phyloP scores from a whole-genome alignment of 768 basidiomycete genomes.

The Dentipellis fragilis region DNA sequence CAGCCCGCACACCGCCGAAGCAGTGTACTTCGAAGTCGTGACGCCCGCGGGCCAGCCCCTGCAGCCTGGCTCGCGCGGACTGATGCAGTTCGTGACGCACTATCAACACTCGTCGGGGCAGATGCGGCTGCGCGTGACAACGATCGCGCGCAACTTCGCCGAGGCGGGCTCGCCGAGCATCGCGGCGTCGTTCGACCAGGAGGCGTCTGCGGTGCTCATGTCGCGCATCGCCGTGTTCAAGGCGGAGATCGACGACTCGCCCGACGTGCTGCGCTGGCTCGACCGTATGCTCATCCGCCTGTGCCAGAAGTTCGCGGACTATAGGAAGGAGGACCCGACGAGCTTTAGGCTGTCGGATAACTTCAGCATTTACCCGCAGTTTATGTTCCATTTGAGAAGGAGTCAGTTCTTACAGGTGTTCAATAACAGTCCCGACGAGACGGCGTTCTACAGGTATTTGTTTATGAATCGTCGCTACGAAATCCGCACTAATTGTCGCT shows the following conservation, averaged over 20 bases:
- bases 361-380: slow-evolving; percentile 98
- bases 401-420: slow-evolving; percentile 99
- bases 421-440: slow-evolving; percentile 99
- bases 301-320: slow-evolving; percentile 99
- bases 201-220: slow-evolving; percentile 96
- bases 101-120: slow-evolving; percentile 98
- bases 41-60: slow-evolving; percentile 93
- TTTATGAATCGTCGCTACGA: neutral
- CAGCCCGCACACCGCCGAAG: slow-evolving; percentile 78
- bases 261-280: slow-evolving; percentile 93
- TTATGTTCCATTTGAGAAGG: slow-evolving; percentile 98
- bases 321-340: slow-evolving; percentile 92
- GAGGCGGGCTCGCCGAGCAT: slow-evolving; percentile 94
- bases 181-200: slow-evolving; percentile 93
- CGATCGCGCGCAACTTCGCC: slow-evolving; percentile 94
- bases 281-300: slow-evolving; percentile 97
- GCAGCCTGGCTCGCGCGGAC: slow-evolving; percentile 80
- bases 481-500: slow-evolving; percentile 28
- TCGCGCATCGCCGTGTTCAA: slow-evolving; percentile 98
- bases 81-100: slow-evolving; percentile 97
- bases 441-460: slow-evolving; percentile 87
- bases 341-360: slow-evolving; percentile 91
- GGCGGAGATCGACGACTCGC: slow-evolving; percentile 95
- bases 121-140: slow-evolving; percentile 92
- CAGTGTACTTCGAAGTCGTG: slow-evolving; percentile 97